phyloP scores from a whole-genome alignment of 768 basidiomycete species.

The Suillus hirtellus region DNA sequence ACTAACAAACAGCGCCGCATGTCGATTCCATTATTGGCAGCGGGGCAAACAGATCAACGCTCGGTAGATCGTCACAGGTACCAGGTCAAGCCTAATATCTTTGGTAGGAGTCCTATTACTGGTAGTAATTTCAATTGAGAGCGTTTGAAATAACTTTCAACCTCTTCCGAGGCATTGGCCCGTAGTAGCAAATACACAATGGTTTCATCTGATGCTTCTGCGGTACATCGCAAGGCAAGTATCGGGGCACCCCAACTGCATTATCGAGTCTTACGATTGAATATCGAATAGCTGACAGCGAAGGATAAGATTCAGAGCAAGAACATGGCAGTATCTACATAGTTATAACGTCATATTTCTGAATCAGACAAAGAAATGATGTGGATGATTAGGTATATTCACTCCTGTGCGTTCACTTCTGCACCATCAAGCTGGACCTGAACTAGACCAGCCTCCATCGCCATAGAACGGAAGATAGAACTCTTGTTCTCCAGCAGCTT shows the following conservation, averaged over 20 bases:
- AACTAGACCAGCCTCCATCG: constrained; percentile 60
- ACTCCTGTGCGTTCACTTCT: not conserved
- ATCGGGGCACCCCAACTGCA: not conserved
- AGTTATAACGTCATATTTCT: not conserved
- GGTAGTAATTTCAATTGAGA: not conserved
- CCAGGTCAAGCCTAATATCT: not conserved
- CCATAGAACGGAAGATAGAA: constrained; percentile 63
- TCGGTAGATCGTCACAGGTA: not conserved
- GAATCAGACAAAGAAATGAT: not conserved
- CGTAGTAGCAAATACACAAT: not conserved
- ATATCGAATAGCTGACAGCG: not conserved
- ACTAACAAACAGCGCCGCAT: not conserved
- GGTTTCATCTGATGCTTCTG: not conserved
- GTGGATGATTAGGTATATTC: not conserved
- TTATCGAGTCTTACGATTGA: not conserved
- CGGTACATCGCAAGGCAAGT: not conserved
- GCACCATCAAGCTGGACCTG: constrained; percentile 4
- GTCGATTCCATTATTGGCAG: not conserved
- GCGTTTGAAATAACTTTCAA: not conserved
- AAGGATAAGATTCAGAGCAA: not conserved
- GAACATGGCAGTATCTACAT: not conserved
- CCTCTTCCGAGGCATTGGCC: not conserved
- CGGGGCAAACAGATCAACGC: not conserved
- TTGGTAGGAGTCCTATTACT: not conserved
- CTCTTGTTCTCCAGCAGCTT: constrained; percentile 57